Conservation (phyloP, 164 flowering plant genomes). For the Nymphaea thermarum region DNA sequence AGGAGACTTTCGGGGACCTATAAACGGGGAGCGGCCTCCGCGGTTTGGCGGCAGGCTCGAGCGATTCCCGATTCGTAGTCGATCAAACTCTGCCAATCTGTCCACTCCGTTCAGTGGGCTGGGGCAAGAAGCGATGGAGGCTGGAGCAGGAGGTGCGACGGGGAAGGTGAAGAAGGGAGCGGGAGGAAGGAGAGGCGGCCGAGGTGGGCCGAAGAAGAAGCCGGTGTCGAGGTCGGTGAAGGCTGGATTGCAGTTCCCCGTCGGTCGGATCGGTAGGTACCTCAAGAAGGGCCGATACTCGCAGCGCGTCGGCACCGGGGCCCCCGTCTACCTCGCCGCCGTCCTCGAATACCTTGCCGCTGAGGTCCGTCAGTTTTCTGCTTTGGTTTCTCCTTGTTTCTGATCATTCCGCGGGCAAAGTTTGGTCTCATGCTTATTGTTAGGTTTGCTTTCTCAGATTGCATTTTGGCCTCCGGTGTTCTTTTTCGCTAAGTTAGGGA, state of each 20-base stretch:
- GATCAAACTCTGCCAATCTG: no score
- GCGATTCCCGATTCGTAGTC: background rate
- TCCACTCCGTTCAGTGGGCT: background rate
- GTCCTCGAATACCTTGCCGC: constrained; percentile 58
- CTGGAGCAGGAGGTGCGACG: background rate
- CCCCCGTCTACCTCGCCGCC: constrained; percentile 48
- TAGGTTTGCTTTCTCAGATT: no score
- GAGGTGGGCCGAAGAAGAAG: constrained; percentile 30
- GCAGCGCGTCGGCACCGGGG: constrained; percentile 34
- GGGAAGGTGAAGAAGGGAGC: constrained; percentile 17
- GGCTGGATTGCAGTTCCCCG: constrained; percentile 60
- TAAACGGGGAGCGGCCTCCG: background rate
- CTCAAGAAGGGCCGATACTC: constrained; percentile 45
- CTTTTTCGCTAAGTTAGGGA: background rate
- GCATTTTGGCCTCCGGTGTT: background rate
- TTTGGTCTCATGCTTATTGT: no score
- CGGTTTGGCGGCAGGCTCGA: background rate
- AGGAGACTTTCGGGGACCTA: background rate
- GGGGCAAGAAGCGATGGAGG: background rate
- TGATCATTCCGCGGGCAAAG: background rate
- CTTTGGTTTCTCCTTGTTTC: background rate
- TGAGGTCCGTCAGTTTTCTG: constrained; percentile 21
- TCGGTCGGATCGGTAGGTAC: constrained; percentile 37
- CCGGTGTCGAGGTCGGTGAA: constrained; percentile 28
- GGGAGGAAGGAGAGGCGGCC: constrained; percentile 27